Evolutionary conservation across 306 rosid species (phyloP).

Genomic region (Rosa rugosa): DNA sequence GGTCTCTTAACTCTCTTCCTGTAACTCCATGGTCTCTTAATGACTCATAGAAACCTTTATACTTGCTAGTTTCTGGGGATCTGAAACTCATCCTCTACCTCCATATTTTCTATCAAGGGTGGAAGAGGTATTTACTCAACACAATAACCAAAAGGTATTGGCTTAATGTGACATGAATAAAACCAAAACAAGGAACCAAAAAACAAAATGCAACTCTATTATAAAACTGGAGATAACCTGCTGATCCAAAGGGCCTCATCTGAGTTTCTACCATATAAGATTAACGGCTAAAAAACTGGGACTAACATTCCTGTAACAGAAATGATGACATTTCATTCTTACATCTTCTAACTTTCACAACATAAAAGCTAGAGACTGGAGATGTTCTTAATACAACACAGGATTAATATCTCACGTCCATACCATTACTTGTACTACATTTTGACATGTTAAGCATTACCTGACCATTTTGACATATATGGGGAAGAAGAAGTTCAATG

Average conservation of each 20-base stretch:
- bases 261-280: background rate
- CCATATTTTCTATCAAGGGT: background rate
- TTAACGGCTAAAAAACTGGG: background rate
- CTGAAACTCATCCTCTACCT: background rate
- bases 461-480: background rate
- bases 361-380: background rate
- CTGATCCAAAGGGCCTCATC: background rate
- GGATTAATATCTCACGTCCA: slow-evolving; percentile 7
- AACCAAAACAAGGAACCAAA: background rate
- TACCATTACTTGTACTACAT: slow-evolving; percentile 4
- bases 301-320: slow-evolving; percentile 1
- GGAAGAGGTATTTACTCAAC: background rate
- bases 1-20: too few relatives aligned
- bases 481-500: background rate
- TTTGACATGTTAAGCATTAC: background rate
- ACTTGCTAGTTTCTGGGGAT: background rate
- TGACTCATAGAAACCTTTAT: background rate
- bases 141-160: background rate
- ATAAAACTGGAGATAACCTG: background rate
- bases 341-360: slow-evolving; percentile 3
- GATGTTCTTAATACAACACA: background rate
- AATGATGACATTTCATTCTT: slow-evolving; percentile 6
- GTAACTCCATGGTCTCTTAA: too few relatives aligned
- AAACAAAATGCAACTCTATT: background rate
- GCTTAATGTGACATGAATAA: background rate